Evolutionary conservation across 2,329 filamentous ascomycete species (phyloP).

Genomic region (Tolypocladium endophyticum): DNA sequence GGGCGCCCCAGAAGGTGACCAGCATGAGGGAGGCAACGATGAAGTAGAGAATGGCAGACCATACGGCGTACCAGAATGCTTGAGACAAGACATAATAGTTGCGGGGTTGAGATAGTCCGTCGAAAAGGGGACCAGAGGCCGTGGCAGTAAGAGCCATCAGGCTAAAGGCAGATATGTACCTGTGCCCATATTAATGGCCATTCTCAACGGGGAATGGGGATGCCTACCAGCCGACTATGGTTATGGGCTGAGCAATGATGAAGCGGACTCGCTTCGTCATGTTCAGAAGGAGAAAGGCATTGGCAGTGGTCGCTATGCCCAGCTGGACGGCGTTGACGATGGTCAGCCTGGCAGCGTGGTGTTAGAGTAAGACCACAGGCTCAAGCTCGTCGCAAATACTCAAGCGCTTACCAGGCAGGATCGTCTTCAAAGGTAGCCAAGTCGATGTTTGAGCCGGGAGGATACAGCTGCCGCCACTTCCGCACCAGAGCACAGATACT

Average conservation of each 20-base stretch:
- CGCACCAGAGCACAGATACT: constrained; percentile 79
- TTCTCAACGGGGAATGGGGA: not conserved
- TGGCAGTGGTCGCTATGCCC: constrained; percentile 64
- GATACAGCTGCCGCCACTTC: constrained; percentile 58
- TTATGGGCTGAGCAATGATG: constrained; percentile 70
- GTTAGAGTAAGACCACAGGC: not conserved
- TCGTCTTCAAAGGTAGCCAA: constrained; percentile 48
- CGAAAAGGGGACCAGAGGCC: constrained; percentile 44
- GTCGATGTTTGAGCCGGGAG: constrained; percentile 33
- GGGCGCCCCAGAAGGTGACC: constrained; percentile 70
- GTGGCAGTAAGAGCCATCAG: constrained; percentile 58
- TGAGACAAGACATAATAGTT: constrained; percentile 59
- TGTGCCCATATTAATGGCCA: constrained; percentile 6
- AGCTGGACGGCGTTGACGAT: constrained; percentile 71
- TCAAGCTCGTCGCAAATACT: not conserved
- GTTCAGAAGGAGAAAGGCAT: constrained; percentile 74
- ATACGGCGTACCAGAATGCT: constrained; percentile 79
- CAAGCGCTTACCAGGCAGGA: constrained; percentile 51
- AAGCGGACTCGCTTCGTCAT: constrained; percentile 76
- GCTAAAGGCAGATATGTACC: constrained; percentile 50
- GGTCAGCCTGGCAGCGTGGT: constrained; percentile 43
- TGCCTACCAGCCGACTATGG: constrained; percentile 67
- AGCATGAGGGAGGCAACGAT: constrained; percentile 66
- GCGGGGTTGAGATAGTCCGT: constrained; percentile 19
- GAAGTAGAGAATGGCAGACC: constrained; percentile 71